Evolutionary conservation across 345 rosid species (phyloP), one percentile per base, ranked within the genome.

Genomic region (Melaleuca alternifolia): DNA sequence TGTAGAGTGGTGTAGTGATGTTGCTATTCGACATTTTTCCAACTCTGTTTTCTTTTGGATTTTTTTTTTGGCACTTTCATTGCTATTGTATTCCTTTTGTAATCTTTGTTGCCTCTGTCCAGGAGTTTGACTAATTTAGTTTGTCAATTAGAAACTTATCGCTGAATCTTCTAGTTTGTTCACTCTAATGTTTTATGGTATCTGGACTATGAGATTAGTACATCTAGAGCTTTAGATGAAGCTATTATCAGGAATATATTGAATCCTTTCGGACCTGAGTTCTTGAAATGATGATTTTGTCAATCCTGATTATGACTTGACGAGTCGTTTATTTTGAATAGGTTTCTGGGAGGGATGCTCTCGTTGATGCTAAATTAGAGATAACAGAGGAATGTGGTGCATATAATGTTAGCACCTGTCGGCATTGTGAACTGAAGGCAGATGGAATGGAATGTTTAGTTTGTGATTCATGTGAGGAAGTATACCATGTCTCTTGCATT

Each of bases 401-500:
- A 48, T 86, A 84, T 89, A 91, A 87, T 84, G 89, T 85, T 59
- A 89, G 94, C 90, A 85, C 89, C 87, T 94, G 95, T 91, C 91
- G 92, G 88, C 88, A 81, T 50, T 96, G 99, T 89, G 96, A 94
- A 88, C 91, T 88, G 84, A 93, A 93, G 79, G 97, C 96, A 87
- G 94, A 90, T 81, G 95, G 89, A 86, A 90, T 83, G 89, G 92
- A 93, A 83, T 92, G 93, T 87, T 92, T 97, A 89, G 94, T 95
- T 30, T 97, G 99, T 88, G 97, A 95, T 92, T 95, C 97, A 51
- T 97, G 99, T 16, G 98, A 96, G 89, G 95, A 93, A 84, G 91
- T 92, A 88, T 95, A 93, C 90, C 99, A 96, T 88, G 92, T 96
- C 90, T 89, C 95, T 84, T 97, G 99, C 88, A 95, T 93, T 83